Evolutionary conservation across 208 protist species (phyloP), one percentile per base, ranked within the genome.

Genomic region (Crithidia sp.): DNA sequence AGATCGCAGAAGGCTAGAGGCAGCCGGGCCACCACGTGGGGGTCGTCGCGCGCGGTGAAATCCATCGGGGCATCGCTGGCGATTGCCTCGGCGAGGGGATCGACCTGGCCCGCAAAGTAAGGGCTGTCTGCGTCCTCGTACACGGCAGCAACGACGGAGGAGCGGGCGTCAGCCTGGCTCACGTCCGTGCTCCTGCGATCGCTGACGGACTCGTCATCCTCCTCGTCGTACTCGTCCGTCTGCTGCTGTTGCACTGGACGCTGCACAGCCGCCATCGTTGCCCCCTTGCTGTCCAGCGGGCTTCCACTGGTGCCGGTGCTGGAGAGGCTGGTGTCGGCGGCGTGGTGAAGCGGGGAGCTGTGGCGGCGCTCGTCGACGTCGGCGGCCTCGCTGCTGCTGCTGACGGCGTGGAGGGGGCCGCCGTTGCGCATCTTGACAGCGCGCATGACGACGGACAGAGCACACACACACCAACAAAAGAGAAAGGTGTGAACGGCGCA

Each of bases 41-140:
- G 67, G 17, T 79, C 55, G 16, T 79, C 74, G 37, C 74, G 67
- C 4, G 74, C 74, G 7, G 74, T 79, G 62, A 79, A 55, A 14
- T 66, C 74, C 14, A 79, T 67, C 36, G 74, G 67, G 5, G 74
- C 74, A 37, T 79, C 74, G 8, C 28, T n/a, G 6, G 60, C 67
- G 7, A 74, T 41, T 9, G 62, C 67, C 5, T 62, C 45, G 7
- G 53, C 67, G 44, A 79, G 60, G 16, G 67, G 74, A 56, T 79
- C 74, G 63, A 36, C 14, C 50, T 39, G 40, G 47, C 50, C 3
- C 9, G 14, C 7, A 14, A 19, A 5, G 36, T 36, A 28, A 2
- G 6, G 39, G 3, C 16, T 40, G 40, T 59, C 65, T 6, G 16
- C 63, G 14, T 68, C 44, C 2, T 28, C 9, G 60, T 28, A 28